Evolutionary conservation across 495 filamentous ascomycete genomes (phyloP).

Genomic region (Penicillium argentinense): DNA sequence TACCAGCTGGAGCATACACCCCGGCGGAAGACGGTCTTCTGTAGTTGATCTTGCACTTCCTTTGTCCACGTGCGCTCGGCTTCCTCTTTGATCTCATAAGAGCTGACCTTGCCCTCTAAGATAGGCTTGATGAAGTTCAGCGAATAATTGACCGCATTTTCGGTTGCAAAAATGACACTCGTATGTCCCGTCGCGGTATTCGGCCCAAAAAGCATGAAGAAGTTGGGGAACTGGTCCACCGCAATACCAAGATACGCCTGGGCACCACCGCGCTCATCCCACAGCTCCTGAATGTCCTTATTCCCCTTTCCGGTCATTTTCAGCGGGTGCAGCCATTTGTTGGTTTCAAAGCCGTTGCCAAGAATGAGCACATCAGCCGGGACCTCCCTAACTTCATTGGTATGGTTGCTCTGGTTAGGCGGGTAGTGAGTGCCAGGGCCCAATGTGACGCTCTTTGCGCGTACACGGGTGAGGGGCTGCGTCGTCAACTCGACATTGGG

Average conservation of each 20-base stretch:
- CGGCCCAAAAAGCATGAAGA: conserved; percentile 67
- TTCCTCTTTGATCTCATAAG: conserved; percentile 49
- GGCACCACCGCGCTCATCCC: conserved; percentile 58
- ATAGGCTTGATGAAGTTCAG: conserved; percentile 45
- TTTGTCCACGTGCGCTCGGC: conserved; percentile 55
- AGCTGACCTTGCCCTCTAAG: conserved; percentile 37
- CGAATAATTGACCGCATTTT: conserved; percentile 57
- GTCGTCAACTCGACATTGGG: conserved; percentile 58
- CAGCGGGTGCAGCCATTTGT: conserved; percentile 38
- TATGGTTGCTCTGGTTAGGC: conserved; percentile 25
- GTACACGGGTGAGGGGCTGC: conserved; percentile 48
- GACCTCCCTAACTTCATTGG: conserved; percentile 39
- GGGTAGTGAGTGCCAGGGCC: conserved; percentile 54
- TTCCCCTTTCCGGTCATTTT: conserved; percentile 45
- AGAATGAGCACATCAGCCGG: conserved; percentile 60
- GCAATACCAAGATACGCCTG: conserved; percentile 65
- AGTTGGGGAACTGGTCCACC: conserved; percentile 66
- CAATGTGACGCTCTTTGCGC: conserved; percentile 50
- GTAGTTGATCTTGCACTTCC: conserved; percentile 52
- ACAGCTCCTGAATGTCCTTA: conserved; percentile 51
- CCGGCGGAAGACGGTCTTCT: conserved; percentile 51
- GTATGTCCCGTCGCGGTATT: conserved; percentile 66
- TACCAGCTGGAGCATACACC: conserved; percentile 62
- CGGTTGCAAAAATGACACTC: conserved; percentile 58
- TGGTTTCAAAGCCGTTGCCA: conserved; percentile 57